Evolutionary conservation across 2,329 filamentous ascomycete genomes (phyloP), one percentile per base, ranked within the genome.

Genomic region (Cladosporium colombiae): DNA sequence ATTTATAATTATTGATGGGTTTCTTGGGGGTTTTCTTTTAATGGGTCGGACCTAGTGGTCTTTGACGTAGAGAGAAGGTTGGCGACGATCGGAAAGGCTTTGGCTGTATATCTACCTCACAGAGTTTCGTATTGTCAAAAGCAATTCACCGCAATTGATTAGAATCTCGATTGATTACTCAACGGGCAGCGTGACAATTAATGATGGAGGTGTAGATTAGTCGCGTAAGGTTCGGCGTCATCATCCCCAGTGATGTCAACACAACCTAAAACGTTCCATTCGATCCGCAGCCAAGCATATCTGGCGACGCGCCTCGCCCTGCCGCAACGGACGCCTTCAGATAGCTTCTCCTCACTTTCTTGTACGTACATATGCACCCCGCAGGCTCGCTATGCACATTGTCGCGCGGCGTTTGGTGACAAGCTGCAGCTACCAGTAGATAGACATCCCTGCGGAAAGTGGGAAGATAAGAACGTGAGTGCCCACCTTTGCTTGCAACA

Each of bases 281-380:
- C 37, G 35, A 59, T 59, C 31, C n/a, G 21, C 33, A 57, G 53
- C 53, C 55, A 57, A 23, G 33, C 55, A 40, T 53, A 53, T 31
- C 53, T 33, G 21, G 21, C 31, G 33, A 33, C 56, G n/a, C 25
- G 10, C n/a, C 33, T 40, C 25, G 56, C 56, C 56, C 18, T 46
- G 56, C 31, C 56, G 56, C 56, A 16, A 59, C 23, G n/a, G 27
- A 40, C 35, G 14, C 35, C 35, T 5, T 25, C 23, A 16, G 56
- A 46, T 59, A 59, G 56, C 56, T 59, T 59, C 56, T 59, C 56
- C 56, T 59, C 56, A 59, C 56, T 46, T 23, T 10, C 11, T 13
- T 56, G 50, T 63, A 63, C 61, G 61, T 63, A 59, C 35, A 63
- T 56, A 63, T 63, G 61, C 61, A 63, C 61, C 61, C 61, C 61